Base-by-base conservation (phyloP, 2,329 filamentous ascomycete species). In the Epichloe hybrida region DNA sequence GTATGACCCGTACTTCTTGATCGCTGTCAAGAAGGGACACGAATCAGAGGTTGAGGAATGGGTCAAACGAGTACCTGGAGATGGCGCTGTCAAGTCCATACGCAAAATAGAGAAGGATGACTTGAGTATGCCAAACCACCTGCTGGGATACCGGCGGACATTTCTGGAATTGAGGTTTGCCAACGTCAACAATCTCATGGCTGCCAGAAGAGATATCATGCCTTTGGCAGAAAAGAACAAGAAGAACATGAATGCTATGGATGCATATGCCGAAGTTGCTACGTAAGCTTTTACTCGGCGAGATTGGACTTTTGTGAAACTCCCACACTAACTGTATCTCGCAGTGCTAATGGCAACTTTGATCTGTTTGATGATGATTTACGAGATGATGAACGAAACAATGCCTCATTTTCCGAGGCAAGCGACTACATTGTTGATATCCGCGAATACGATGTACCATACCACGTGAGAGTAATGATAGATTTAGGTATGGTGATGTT, bases 341-440 rank as follows among this genome's bases (percentile, higher is more conserved):
- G 17, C 54, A 88, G 84, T 61, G 80, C 80, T 41, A 89, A 83
- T 65, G 83, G 83, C 66, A 84, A 86, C 55, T 91, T 96, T 64
- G 93, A 98, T 72, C 83, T 97, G 63, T 97, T 95, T 80, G 91
- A 97, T 66, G 86, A 96, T 64, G 86, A 91, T 67, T 74, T 72
- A 77, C 79, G 86, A 78, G 79, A 89, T 66, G 86, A 93, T 67
- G 80, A 77, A 83, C 82, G 84, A 77, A 74, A 76, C 72, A 89
- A 84, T 73, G 79, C 77, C 66, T 75, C 76, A 58, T 83, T 88
- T 71, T 75, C 83, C 59, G 90, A 97, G 68, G 89, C 91, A 53
- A 95, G 89, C 76, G 91, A 97, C 76, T 96, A 84, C 68, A 89
- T 98, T 76, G 80, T 96, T 71, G 94, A 98, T 77, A 95, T 98